Conservation (phyloP, 208 protist genomes). For the Trypanosoma melophagium region DNA sequence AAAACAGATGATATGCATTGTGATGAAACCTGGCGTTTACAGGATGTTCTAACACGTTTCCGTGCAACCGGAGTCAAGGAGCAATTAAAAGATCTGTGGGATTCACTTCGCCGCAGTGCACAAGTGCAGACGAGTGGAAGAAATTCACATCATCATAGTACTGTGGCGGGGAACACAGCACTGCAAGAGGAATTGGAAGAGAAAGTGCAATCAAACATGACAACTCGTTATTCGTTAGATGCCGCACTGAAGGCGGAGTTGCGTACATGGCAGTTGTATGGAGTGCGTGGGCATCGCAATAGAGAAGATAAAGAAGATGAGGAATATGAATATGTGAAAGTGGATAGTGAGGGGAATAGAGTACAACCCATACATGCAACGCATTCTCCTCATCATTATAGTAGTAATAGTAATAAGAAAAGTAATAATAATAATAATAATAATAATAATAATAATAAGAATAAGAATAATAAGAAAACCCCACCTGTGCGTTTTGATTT, state of each 20-base stretch:
- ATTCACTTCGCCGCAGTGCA: slow-evolving; percentile 28
- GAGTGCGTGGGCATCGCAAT: not conserved
- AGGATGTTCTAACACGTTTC: slow-evolving; percentile 28
- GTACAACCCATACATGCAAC: not conserved
- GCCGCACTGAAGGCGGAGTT: slow-evolving; percentile 62
- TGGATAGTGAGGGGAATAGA: not conserved
- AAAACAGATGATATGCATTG: not conserved
- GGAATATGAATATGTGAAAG: not conserved
- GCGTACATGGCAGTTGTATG: slow-evolving; percentile 34
- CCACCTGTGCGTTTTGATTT: slow-evolving; percentile 17
- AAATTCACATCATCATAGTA: slow-evolving; percentile 1
- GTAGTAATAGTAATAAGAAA: not conserved
- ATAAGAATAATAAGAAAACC: too few species aligned
- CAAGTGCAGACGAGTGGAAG: slow-evolving; percentile 14
- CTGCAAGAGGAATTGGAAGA: slow-evolving; percentile 38
- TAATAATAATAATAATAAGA: not conserved
- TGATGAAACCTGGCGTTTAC: not conserved
- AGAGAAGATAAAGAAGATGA: slow-evolving; percentile 4
- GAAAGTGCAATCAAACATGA: slow-evolving; percentile 57
- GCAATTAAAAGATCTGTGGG: slow-evolving; percentile 33
- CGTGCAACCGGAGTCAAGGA: slow-evolving; percentile 31
- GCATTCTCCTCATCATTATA: not conserved
- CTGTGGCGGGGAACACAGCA: slow-evolving; percentile 21
- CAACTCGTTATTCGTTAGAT: slow-evolving; percentile 61
- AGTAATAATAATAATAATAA: not conserved